These are phyloP conservation scores for Penicillium maclennaniae DNA, from an alignment of 495 filamentous ascomycete species.

Conservation along the genomic window DNA sequence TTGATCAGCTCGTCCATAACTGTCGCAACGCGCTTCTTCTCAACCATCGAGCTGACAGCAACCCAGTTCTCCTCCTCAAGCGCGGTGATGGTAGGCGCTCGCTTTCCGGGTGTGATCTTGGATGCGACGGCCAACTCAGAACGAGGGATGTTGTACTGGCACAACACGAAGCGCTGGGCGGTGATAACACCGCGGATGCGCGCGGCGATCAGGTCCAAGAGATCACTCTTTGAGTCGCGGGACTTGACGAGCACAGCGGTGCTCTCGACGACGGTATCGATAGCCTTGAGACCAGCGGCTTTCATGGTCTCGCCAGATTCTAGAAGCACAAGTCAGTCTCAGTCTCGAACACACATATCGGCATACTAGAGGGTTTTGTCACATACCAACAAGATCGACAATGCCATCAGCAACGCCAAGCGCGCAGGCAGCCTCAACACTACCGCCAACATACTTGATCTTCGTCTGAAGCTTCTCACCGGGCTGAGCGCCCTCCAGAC, in stretches of 20 bases:
- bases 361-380: neutral
- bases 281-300: constrained; percentile 91
- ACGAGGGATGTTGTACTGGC: constrained; percentile 90
- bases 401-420: constrained; percentile 95
- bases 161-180: constrained; percentile 91
- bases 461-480: constrained; percentile 51
- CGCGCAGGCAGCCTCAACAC: constrained; percentile 94
- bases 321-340: constrained; percentile 28
- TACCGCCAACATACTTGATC: constrained; percentile 90
- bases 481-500: constrained; percentile 55
- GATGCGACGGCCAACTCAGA: constrained; percentile 59
- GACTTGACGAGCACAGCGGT: constrained; percentile 91
- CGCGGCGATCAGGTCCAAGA: constrained; percentile 76
- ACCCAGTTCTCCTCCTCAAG: constrained; percentile 91
- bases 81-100: constrained; percentile 83
- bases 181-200: constrained; percentile 91
- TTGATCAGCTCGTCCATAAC: constrained; percentile 86
- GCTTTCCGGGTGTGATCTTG: constrained; percentile 87
- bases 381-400: constrained; percentile 88
- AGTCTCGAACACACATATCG: too few species aligned
- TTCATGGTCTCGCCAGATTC: constrained; percentile 99
- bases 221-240: constrained; percentile 71
- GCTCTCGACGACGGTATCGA: constrained; percentile 85
- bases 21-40: constrained; percentile 79
- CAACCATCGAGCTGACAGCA: constrained; percentile 89